These are phyloP conservation scores for Pseudocercospora musae DNA, from an alignment of 2,329 filamentous ascomycete species.

Conservation along the genomic window DNA sequence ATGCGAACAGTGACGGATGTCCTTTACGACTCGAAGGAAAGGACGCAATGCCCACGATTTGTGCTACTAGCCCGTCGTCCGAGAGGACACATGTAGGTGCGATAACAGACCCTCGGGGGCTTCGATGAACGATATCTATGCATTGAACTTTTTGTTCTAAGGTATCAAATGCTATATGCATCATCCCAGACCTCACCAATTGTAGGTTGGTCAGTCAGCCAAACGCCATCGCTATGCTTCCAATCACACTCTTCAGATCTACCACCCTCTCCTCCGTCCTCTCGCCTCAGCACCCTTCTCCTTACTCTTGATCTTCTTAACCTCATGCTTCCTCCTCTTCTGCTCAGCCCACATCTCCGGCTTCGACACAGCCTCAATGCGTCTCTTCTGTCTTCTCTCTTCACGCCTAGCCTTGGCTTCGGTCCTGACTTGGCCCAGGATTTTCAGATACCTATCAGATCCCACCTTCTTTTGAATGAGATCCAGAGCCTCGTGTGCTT, in stretches of 20 bases:
- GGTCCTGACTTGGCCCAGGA: conserved; percentile 69
- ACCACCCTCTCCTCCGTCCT: conserved; percentile 69
- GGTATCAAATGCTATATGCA: neutral
- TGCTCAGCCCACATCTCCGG: conserved; percentile 75
- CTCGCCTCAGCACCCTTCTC: conserved; percentile 71
- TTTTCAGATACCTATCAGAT: conserved; percentile 71
- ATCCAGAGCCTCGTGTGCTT: conserved; percentile 74
- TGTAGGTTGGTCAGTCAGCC: neutral
- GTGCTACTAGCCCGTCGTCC: no score
- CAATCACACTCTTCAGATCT: neutral
- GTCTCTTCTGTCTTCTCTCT: conserved; percentile 75
- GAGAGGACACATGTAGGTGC: no score
- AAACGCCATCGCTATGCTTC: conserved; percentile 16
- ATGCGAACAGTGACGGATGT: no score
- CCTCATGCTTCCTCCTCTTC: conserved; percentile 80
- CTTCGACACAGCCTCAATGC: conserved; percentile 78
- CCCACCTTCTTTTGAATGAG: conserved; percentile 82
- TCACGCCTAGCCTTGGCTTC: conserved; percentile 69
- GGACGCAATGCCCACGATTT: no score
- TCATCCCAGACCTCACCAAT: conserved; percentile 2
- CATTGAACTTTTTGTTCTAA: neutral
- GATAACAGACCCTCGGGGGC: no score
- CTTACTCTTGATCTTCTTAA: conserved; percentile 80
- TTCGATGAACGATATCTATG: neutral
- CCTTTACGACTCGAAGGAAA: no score